phyloP scores from a whole-genome alignment of 2,329 filamentous ascomycete genomes.

The Neodidymelliopsis sp. region DNA sequence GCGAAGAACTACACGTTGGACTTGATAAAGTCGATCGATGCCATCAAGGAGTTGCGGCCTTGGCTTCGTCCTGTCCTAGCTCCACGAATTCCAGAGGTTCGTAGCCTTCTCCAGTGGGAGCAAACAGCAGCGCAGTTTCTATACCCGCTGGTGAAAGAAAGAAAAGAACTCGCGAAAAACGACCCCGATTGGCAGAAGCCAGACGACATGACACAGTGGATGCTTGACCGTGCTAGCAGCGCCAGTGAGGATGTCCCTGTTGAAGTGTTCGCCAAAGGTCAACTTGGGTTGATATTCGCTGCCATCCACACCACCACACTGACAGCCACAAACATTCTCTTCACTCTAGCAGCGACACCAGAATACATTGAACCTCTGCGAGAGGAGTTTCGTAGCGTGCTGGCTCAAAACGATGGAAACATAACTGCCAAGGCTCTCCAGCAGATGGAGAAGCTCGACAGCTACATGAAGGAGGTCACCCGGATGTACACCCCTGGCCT shows the following conservation, averaged over 20 bases:
- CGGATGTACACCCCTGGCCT: conserved; percentile 35
- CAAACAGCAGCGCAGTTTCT: conserved; percentile 23
- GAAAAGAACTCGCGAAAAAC: conserved; percentile 31
- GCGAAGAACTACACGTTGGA: conserved; percentile 43
- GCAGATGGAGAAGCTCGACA: conserved; percentile 47
- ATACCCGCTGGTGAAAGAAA: conserved; percentile 35
- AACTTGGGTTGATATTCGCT: conserved; percentile 40
- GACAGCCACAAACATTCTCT: conserved; percentile 39
- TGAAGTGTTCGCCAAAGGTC: conserved; percentile 10
- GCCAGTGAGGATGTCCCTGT: conserved; percentile 15
- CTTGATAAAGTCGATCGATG: conserved; percentile 37
- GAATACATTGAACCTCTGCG: conserved; percentile 54
- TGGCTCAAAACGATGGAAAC: conserved; percentile 42
- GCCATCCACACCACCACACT: conserved; percentile 43
- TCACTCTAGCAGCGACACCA: conserved; percentile 41
- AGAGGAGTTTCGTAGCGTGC: conserved; percentile 52
- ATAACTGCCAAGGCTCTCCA: conserved; percentile 42
- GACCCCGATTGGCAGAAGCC: conserved; percentile 43
- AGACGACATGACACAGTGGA: conserved; percentile 50
- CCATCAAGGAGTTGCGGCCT: conserved; percentile 37
- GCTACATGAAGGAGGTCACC: conserved; percentile 47
- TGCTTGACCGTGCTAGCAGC: conserved; percentile 35
- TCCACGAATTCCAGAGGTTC: conserved; percentile 35
- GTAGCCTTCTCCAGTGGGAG: conserved; percentile 29
- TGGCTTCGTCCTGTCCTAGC: conserved; percentile 36